Conservation (phyloP, 2,329 filamentous ascomycete species). For the Penicillium psychrosexuale region DNA sequence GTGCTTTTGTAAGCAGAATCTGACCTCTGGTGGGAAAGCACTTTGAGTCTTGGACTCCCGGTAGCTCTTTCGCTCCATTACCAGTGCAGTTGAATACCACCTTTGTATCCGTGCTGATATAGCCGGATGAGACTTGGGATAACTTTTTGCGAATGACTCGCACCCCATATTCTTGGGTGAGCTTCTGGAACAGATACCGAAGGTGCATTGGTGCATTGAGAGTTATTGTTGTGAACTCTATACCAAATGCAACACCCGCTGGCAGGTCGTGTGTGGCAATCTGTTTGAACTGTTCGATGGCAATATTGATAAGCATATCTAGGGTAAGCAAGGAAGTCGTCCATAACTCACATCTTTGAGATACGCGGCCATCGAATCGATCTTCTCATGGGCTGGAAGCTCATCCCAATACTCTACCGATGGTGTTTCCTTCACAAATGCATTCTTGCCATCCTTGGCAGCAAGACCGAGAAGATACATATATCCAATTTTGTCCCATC, state of each 20-base stretch:
- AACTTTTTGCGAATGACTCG: constrained; percentile 1
- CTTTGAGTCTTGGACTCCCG: constrained; percentile 38
- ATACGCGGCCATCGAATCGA: constrained; percentile 42
- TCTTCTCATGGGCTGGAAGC: constrained; percentile 40
- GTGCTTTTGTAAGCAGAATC: constrained; percentile 38
- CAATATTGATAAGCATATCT: not conserved
- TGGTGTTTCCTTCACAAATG: constrained; percentile 32
- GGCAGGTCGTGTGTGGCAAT: constrained; percentile 32
- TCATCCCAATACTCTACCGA: constrained; percentile 46
- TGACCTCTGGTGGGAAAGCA: constrained; percentile 46
- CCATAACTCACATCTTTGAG: constrained; percentile 36
- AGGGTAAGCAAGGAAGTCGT: not conserved
- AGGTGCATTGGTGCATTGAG: constrained; percentile 41
- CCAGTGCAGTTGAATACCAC: constrained; percentile 25
- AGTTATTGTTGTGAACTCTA: constrained; percentile 39
- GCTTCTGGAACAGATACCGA: constrained; percentile 30
- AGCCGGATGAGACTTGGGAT: not conserved
- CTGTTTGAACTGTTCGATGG: constrained; percentile 10
- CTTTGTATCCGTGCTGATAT: constrained; percentile 4
- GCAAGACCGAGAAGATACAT: constrained; percentile 39
- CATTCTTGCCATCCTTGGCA: constrained; percentile 31
- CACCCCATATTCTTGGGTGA: constrained; percentile 1
- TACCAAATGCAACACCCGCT: constrained; percentile 33
- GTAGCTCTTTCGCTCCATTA: constrained; percentile 34
- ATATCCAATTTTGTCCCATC: constrained; percentile 45